Conservation (phyloP, 1,139 yeast genomes). For the Saccharomyces hybrid region DNA sequence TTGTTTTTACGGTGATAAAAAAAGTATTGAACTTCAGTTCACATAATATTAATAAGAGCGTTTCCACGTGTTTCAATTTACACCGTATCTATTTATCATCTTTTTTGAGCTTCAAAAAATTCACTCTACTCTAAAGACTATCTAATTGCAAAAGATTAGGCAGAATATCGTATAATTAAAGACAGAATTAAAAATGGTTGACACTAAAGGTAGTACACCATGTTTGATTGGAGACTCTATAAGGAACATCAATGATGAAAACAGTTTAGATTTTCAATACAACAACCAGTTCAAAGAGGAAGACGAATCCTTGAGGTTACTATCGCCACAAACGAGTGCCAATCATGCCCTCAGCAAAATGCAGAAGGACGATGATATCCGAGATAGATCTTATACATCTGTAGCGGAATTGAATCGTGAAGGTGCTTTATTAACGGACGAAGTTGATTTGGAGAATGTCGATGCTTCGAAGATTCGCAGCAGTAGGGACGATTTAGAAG, state of each 20-base stretch:
- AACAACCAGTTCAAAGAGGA: not conserved
- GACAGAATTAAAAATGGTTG: not conserved
- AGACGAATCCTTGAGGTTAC: conserved; percentile 1
- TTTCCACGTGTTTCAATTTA: not conserved
- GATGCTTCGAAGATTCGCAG: conserved; percentile 6
- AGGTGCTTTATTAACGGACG: conserved; percentile 30
- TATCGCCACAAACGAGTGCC: conserved; percentile 4
- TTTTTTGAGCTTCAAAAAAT: not conserved
- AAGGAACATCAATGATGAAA: conserved; percentile 14
- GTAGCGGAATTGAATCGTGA: conserved; percentile 28
- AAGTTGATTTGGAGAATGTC: conserved; percentile 22
- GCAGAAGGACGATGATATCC: conserved; percentile 12
- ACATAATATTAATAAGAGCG: not conserved
- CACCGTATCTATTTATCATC: not conserved
- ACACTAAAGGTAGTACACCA: not conserved
- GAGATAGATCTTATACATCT: conserved; percentile 20
- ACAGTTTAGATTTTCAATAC: conserved; percentile 2
- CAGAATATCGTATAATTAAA: not conserved
- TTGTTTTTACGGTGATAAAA: not conserved
- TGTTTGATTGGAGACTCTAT: conserved; percentile 16
- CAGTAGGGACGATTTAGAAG: conserved; percentile 14
- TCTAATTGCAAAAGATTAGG: not conserved
- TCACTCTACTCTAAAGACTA: not conserved
- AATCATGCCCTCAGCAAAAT: conserved; percentile 14
- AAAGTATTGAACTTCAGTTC: not conserved